phyloP scores from a whole-genome alignment of 371 early-diverging fungal species.

The Mortierella sp. region DNA sequence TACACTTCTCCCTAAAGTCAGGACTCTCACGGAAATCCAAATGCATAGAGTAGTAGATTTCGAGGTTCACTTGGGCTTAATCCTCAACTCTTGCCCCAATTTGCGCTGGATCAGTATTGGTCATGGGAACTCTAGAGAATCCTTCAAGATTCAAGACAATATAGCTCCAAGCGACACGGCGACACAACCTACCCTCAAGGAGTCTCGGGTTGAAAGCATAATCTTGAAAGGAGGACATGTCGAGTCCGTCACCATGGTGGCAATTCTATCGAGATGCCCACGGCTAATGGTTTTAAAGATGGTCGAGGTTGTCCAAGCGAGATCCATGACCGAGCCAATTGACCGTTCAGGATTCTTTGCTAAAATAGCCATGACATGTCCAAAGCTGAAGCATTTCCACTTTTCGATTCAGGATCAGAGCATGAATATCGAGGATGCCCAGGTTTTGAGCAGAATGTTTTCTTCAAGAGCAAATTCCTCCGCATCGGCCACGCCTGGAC shows the following conservation, averaged over 20 bases:
- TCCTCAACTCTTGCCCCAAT: slow-evolving; percentile 1
- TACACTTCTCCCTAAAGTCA: slow-evolving; percentile 11
- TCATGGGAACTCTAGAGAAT: background rate
- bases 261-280: slow-evolving; percentile 4
- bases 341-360: slow-evolving; percentile 6
- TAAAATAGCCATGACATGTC: slow-evolving; percentile 11
- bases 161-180: background rate
- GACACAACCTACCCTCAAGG: background rate
- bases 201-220: background rate
- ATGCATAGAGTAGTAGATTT: slow-evolving; percentile 1
- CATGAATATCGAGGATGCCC: slow-evolving; percentile 13
- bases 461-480: background rate
- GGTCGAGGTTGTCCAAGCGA: slow-evolving; percentile 1
- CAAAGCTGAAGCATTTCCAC: slow-evolving; percentile 14
- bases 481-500: background rate
- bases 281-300: slow-evolving; percentile 4
- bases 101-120: background rate
- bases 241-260: background rate
- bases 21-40: slow-evolving; percentile 9
- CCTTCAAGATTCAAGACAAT: background rate
- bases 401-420: slow-evolving; percentile 7
- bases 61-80: slow-evolving; percentile 7
- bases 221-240: background rate
- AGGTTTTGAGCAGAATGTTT: background rate
- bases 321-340: background rate